Percentiles rank a stretch among this genome's conserved stretches.
Evolutionary conservation across 2,329 filamentous ascomycete species (phyloP).

Genomic region (Fusarium heterosporum): DNA sequence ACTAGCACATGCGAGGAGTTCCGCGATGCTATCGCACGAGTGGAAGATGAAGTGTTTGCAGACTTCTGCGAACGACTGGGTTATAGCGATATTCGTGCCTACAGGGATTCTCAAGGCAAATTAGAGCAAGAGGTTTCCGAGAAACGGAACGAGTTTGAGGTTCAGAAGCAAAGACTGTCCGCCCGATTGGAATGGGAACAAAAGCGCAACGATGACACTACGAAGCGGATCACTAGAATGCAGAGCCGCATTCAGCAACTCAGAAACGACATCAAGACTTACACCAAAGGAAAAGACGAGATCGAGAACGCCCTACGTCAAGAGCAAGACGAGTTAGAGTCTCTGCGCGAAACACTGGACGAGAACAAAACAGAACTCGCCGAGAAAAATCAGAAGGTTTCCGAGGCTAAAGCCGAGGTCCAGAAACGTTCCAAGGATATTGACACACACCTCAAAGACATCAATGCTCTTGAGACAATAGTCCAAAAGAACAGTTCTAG

Average conservation of each 20-base stretch:
- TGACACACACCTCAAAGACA: constrained; percentile 76
- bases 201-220: constrained; percentile 66
- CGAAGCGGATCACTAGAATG: constrained; percentile 75
- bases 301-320: constrained; percentile 80
- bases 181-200: constrained; percentile 69
- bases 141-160: constrained; percentile 86
- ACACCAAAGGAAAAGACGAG: constrained; percentile 77
- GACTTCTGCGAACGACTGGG: constrained; percentile 88
- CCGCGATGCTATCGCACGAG: constrained; percentile 74
- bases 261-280: constrained; percentile 74
- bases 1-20: constrained; percentile 64
- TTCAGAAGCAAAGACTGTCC: constrained; percentile 82
- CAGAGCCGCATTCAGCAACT: constrained; percentile 75
- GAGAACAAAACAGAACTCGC: constrained; percentile 75
- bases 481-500: constrained; percentile 86
- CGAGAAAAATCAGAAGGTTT: constrained; percentile 78
- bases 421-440: constrained; percentile 88
- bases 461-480: constrained; percentile 83
- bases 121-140: constrained; percentile 90
- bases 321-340: constrained; percentile 80
- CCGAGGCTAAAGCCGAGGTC: constrained; percentile 81
- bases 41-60: constrained; percentile 89
- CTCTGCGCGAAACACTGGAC: constrained; percentile 77
- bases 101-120: constrained; percentile 92
- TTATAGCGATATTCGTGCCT: constrained; percentile 90